Conservation (phyloP, 2,329 filamentous ascomycete species). For the Plectosphaerella cucumerina region DNA sequence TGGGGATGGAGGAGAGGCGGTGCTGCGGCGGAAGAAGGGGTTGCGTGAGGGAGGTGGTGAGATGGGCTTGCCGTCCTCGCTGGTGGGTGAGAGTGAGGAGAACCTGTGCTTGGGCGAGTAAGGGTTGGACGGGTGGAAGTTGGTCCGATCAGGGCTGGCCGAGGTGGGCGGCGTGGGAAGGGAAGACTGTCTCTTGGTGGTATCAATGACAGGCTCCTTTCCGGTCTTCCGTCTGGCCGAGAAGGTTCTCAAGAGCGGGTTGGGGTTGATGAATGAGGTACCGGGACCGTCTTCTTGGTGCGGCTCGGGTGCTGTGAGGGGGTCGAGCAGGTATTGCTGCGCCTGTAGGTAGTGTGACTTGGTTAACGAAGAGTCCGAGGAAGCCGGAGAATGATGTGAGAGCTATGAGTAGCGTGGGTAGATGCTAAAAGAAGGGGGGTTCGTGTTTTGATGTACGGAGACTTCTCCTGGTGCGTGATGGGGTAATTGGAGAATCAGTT, state of each 20-base stretch:
- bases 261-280: constrained; percentile 44
- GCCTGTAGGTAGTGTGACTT: constrained; percentile 40
- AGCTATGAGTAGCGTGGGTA: too few relatives aligned
- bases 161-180: constrained; percentile 49
- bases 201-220: constrained; percentile 5
- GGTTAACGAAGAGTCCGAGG: background rate
- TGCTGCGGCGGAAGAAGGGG: constrained; percentile 4
- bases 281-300: constrained; percentile 64
- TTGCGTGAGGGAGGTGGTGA: background rate
- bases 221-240: constrained; percentile 17
- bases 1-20: constrained; percentile 6
- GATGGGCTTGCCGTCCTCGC: constrained; percentile 3
- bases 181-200: constrained; percentile 4
- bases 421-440: background rate
- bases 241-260: constrained; percentile 15
- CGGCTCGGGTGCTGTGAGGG: constrained; percentile 63
- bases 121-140: constrained; percentile 43
- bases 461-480: background rate
- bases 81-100: constrained; percentile 17
- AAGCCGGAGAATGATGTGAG: too few relatives aligned
- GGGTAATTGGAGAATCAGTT: too few relatives aligned
- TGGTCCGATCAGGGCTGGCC: constrained; percentile 43
- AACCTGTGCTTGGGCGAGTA: constrained; percentile 25
- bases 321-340: constrained; percentile 63
- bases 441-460: constrained; percentile 1